Base-by-base conservation (phyloP, 768 basidiomycete species). In the Calocybe indica region DNA sequence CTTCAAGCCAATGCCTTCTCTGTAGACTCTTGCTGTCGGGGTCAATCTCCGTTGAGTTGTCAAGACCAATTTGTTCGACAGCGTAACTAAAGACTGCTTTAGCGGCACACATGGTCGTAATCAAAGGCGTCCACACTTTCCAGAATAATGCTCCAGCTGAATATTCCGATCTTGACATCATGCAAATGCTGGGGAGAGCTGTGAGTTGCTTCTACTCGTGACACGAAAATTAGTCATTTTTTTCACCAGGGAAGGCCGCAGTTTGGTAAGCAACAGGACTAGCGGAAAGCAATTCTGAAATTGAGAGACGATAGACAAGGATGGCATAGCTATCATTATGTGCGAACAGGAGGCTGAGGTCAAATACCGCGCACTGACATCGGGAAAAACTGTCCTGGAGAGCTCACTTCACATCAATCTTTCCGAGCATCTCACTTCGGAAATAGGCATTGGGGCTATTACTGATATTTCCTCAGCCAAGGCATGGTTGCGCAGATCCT, bases 171-270 rank as follows among this genome's bases (percentile, higher is more conserved):
- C 74, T 96, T 5, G 96, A 97, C 56, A 75, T 97, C 29, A 82
- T 90, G 76, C 94, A 96, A 64, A 97, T 97, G 95, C 79, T 97
- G 49, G 96, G 95, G 6, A 80, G 96, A 40, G 93, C 93, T 37
- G 89, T 90, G 60, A 62, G 82, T 48, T 28, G 29, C 8, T 22
- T 22, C 4, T 22, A 30, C 22, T 13, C 44, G 5, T 15, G 29
- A 32, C 43, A 13, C 22, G 37, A 28, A n/a, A 29, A 35, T 45
- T 6, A 43, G 39, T 37, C 31, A 35, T 33, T 28, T 22, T 35
- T 49, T 13, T 38, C 40, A 11, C n/a, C 48, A 91, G 82, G 92
- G 93, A 7, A 77, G 93, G 32, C 92, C 93, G 28, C 93, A 97
- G 63, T 95, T 90, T 59, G 92, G 92, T 83, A 59, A 39, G 61